Evolutionary conservation across 306 rosid species (phyloP).

Genomic region (Ormosia emarginata): DNA sequence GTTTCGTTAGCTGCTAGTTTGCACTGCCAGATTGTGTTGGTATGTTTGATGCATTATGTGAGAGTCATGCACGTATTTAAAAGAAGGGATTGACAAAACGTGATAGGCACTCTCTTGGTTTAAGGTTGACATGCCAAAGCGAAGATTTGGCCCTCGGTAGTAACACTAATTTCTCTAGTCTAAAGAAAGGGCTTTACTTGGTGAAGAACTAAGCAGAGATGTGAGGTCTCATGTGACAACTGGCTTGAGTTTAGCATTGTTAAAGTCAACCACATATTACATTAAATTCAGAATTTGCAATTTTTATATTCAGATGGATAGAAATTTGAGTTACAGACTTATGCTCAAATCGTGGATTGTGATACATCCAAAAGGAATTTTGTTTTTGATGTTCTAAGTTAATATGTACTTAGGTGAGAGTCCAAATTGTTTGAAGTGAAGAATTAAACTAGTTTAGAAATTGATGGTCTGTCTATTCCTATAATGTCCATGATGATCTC

Average conservation of each 20-base stretch:
- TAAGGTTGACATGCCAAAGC: slow-evolving; percentile 36
- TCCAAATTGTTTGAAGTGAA: neutral
- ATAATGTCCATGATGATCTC: neutral
- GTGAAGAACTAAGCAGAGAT: slow-evolving; percentile 16
- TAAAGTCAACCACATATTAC: slow-evolving; percentile 19
- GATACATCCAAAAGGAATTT: neutral
- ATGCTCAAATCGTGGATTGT: neutral
- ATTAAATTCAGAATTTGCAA: neutral
- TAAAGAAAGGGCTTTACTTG: slow-evolving; percentile 7
- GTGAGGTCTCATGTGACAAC: slow-evolving; percentile 17
- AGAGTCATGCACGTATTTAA: slow-evolving; percentile 30
- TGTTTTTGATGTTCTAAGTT: neutral
- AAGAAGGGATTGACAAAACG: slow-evolving; percentile 25
- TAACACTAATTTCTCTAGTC: neutral
- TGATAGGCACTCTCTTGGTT: slow-evolving; percentile 41
- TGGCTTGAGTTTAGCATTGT: neutral
- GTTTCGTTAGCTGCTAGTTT: slow-evolving; percentile 2
- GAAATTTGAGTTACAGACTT: neutral
- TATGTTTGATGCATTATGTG: slow-evolving; percentile 6
- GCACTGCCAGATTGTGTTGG: neutral
- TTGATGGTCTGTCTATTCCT: neutral
- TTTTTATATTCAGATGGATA: neutral
- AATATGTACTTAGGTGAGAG: neutral
- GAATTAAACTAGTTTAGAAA: neutral
- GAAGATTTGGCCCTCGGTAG: slow-evolving; percentile 26